A percentile compares a stretch with the other conserved stretches of the same genome.
Conservation (phyloP, 345 rosid species). For the Pistacia atlantica region DNA sequence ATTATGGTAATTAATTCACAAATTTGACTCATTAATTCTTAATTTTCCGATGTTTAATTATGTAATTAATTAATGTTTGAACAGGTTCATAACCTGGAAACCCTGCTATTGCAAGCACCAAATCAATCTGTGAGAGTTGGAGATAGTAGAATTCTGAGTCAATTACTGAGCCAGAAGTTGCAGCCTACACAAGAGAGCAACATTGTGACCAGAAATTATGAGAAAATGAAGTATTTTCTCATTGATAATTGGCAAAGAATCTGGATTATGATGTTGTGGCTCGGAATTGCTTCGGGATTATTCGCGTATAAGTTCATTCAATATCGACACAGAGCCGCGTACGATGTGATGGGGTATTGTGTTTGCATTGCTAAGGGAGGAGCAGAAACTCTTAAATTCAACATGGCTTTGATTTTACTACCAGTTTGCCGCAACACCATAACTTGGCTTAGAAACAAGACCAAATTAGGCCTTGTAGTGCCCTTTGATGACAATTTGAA, state of each 20-base stretch:
- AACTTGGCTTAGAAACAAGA: conserved; percentile 91
- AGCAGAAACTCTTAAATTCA: conserved; percentile 84
- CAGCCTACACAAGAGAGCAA: conserved; percentile 66
- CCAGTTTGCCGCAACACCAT: conserved; percentile 89
- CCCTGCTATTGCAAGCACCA: conserved; percentile 72
- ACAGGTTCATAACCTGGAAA: conserved; percentile 76
- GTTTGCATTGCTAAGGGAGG: conserved; percentile 87
- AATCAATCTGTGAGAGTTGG: conserved; percentile 67
- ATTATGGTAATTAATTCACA: conserved; percentile 54
- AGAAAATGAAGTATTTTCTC: conserved; percentile 57
- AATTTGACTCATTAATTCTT: neutral
- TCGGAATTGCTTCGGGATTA: conserved; percentile 57
- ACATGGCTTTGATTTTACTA: conserved; percentile 80
- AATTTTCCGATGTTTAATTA: neutral
- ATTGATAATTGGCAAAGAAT: conserved; percentile 84
- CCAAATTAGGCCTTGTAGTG: conserved; percentile 64
- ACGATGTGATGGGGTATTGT: conserved; percentile 82
- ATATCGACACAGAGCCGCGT: conserved; percentile 54
- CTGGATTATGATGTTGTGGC: conserved; percentile 81
- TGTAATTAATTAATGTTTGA: neutral
- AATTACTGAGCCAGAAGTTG: conserved; percentile 79
- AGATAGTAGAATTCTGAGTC: conserved; percentile 72
- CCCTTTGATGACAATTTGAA: conserved; percentile 90
- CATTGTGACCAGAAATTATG: conserved; percentile 45
- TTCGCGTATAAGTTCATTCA: conserved; percentile 76